Base-by-base conservation (phyloP, 306 rosid genomes). In the Vicia villosa region DNA sequence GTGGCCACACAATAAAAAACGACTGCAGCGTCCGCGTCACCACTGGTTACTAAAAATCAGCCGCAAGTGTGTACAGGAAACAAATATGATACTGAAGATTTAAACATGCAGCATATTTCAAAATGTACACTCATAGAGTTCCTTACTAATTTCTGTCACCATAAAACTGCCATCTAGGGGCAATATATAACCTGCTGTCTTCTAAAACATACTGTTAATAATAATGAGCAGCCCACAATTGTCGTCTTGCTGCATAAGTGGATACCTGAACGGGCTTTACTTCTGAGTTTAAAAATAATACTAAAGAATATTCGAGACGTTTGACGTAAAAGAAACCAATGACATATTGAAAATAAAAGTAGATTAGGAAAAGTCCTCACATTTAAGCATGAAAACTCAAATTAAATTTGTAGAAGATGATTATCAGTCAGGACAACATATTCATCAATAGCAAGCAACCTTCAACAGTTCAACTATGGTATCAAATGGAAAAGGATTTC, bases 401-500 rank as follows among this genome's bases (percentile, higher is more conserved):
- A 58, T 58, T 30, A n/a, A 58, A 58, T 58, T 26, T 28, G 19
- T 58, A 32, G 43, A 32, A 8, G 64, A 65, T 45, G 61, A 65
- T 57, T 57, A 36, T 52, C 68, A 47, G 50, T 10, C 60, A 57
- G 19, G 7, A 37, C 28, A 50, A 24, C 69, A 57, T 26, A 46
- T 50, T 32, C 63, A 37, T 15, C 41, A 50, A 50, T 56, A 68
- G 69, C 64, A 77, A 47, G 41, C 12, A 76, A 40, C 28, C 52
- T 30, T 73, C 50, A 12, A 56, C 42, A 22, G 63, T 30, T 73
- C 50, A 12, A 56, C 42, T 34, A 69, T 6, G 22, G 47, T 61
- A 54, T 26, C 73, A 75, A 63, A 69, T 20, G 30, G 55, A 15
- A 70, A 65, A 63, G 34, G 42, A 68, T 37, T 68, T 34, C 58